A percentile compares a stretch with the other conserved stretches of the same genome.
phyloP scores from a whole-genome alignment of 2,329 filamentous ascomycete genomes.

The Alternaria burnsii region DNA sequence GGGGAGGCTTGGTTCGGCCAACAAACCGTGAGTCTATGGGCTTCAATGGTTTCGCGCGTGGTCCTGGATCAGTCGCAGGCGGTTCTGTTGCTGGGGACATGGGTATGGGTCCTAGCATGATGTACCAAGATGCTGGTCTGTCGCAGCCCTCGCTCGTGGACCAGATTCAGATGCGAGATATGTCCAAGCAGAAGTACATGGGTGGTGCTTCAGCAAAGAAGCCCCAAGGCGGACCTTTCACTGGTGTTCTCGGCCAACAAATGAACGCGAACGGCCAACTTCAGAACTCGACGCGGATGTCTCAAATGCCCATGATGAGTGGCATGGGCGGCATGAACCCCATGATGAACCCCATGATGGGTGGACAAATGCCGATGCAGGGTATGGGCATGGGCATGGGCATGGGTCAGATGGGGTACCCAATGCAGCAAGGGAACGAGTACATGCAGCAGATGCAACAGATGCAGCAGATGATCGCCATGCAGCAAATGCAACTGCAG shows the following conservation, averaged over 20 bases:
- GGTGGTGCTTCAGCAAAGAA: constrained; percentile 47
- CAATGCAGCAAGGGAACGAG: constrained; percentile 77
- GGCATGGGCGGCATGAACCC: constrained; percentile 25
- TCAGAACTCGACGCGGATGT: constrained; percentile 36
- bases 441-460: constrained; percentile 90
- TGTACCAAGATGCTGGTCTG: constrained; percentile 45
- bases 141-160: constrained; percentile 46
- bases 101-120: constrained; percentile 28
- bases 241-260: constrained; percentile 44
- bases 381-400: constrained; percentile 37
- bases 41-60: constrained; percentile 46
- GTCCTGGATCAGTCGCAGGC: constrained; percentile 46
- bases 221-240: constrained; percentile 42
- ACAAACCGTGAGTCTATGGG: constrained; percentile 49
- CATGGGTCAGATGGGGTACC: constrained; percentile 52
- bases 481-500: constrained; percentile 70
- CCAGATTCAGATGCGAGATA: constrained; percentile 50
- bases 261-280: constrained; percentile 41
- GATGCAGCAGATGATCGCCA: constrained; percentile 47
- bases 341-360: constrained; percentile 40
- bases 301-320: constrained; percentile 39
- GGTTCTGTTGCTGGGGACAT: constrained; percentile 36
- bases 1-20: constrained; percentile 45
- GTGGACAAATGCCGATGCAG: constrained; percentile 36
- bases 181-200: constrained; percentile 48